Evolutionary conservation across 176 grass and related monocot species (phyloP), one percentile per base, ranked within the genome.

Genomic region (Eleusine indica): DNA sequence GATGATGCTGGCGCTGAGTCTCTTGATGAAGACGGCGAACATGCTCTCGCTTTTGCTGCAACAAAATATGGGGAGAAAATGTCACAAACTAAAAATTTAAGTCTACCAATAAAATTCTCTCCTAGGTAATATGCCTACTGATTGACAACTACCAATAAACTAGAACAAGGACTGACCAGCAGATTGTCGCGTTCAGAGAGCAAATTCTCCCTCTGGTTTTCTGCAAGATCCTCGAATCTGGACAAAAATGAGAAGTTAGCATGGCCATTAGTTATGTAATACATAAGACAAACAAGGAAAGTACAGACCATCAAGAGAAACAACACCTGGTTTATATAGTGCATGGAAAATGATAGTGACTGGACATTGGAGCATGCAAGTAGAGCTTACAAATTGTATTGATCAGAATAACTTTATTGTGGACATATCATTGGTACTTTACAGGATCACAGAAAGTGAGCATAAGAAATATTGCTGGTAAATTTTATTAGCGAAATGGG

Each of bases 171-270:
- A 86, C 87, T 78, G 51, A 94, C 93, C 90, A 90, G 79, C 41
- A 92, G 73, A 86, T 75, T 58, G 32, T 60, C 57, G 69, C 83
- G 87, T 71, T 92, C 89, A 71, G 89, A 80, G 17, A 87, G 75
- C 35, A 98, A 76, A 68, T 67, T 83, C 38, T 85, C 82, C 75
- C 93, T 84, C 74, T 87, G 71, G 75, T 89, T 74, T 54, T 80
- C 58, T 58, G 82, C 56, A 73, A 89, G 62, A 57, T 80, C 77
- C 75, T 95, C 96, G 73, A 90, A 90, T 70, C 96, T 98, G 81
- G 68, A 82, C 17, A 85, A 81, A 89, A 89, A 13, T 5, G 19
- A 58, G n/a, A 61, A 13, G 39, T 81, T 78, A 74, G 66, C 12
- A 70, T 49, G 39, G 7, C 37, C 40, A 80, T 15, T 74, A 1